Conservation (phyloP, 1,139 yeast species). For the Waltiozyma sp. region DNA sequence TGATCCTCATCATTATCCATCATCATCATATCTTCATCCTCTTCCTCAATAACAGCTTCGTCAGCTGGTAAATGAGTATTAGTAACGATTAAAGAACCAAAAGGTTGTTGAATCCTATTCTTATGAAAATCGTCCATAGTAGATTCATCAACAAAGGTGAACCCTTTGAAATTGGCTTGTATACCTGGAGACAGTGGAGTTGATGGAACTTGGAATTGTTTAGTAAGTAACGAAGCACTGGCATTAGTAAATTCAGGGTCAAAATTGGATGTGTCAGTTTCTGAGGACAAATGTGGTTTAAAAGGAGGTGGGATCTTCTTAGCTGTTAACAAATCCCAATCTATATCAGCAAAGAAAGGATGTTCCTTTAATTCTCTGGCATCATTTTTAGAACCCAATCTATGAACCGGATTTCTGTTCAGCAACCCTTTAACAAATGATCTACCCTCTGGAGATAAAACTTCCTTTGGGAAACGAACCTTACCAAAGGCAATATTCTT, state of each 20-base stretch:
- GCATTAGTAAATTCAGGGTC: slow-evolving; percentile 96
- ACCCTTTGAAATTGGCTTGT: slow-evolving; percentile 93
- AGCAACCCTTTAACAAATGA: slow-evolving; percentile 88
- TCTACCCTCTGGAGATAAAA: slow-evolving; percentile 82
- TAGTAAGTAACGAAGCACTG: slow-evolving; percentile 68
- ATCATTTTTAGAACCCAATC: slow-evolving; percentile 84
- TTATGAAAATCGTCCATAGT: slow-evolving; percentile 76
- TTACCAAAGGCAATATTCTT: slow-evolving; percentile 97
- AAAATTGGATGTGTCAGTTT: slow-evolving; percentile 89
- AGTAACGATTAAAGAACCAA: slow-evolving; percentile 69
- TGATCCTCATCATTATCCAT: slow-evolving; percentile 38
- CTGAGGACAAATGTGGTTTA: slow-evolving; percentile 84
- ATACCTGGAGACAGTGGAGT: slow-evolving; percentile 90
- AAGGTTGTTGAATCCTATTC: slow-evolving; percentile 26
- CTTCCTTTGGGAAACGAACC: slow-evolving; percentile 93
- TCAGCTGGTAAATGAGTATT: slow-evolving; percentile 72
- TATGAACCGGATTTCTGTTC: slow-evolving; percentile 90
- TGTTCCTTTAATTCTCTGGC: slow-evolving; percentile 89
- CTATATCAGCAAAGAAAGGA: slow-evolving; percentile 80
- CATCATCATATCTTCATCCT: slow-evolving; percentile 28
- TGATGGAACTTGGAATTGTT: slow-evolving; percentile 32
- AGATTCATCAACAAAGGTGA: slow-evolving; percentile 92
- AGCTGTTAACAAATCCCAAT: slow-evolving; percentile 69
- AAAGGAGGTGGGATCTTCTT: slow-evolving; percentile 96
- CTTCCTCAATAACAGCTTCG: slow-evolving; percentile 74